These are phyloP conservation scores for Claviceps africana DNA, from an alignment of 2,329 filamentous ascomycete species.

Conservation along the genomic window DNA sequence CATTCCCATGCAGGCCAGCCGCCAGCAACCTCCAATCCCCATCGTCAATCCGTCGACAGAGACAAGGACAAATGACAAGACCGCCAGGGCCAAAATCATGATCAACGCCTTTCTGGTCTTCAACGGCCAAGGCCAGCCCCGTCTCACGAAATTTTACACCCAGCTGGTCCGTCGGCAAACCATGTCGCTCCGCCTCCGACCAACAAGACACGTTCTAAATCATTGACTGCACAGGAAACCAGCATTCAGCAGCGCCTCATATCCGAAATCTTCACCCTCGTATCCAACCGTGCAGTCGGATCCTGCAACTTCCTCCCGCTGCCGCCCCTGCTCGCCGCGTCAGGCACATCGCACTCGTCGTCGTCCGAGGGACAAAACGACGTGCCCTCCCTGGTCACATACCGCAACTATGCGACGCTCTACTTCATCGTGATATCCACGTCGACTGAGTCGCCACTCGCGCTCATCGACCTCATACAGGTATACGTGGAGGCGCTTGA, in stretches of 20 bases:
- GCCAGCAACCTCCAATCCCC: neutral
- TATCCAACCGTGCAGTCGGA: slow-evolving; percentile 78
- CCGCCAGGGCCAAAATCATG: slow-evolving; percentile 39
- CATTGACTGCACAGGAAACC: slow-evolving; percentile 56
- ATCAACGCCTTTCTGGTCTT: slow-evolving; percentile 98
- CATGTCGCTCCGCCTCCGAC: neutral
- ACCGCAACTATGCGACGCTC: slow-evolving; percentile 94
- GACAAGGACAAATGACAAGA: neutral
- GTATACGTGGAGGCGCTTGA: slow-evolving; percentile 96
- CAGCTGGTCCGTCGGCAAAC: slow-evolving; percentile 51
- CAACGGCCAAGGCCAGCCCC: slow-evolving; percentile 93
- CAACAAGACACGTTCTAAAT: neutral
- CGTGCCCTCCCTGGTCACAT: slow-evolving; percentile 87
- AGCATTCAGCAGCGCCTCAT: slow-evolving; percentile 94
- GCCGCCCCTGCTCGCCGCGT: slow-evolving; percentile 48
- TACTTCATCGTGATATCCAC: slow-evolving; percentile 98
- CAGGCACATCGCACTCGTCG: slow-evolving; percentile 43
- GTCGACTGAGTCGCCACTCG: slow-evolving; percentile 87
- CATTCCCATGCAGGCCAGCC: neutral
- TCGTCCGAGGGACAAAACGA: slow-evolving; percentile 65
- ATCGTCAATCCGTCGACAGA: neutral
- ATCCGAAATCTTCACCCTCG: slow-evolving; percentile 91
- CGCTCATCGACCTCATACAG: slow-evolving; percentile 90
- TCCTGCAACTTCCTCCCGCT: slow-evolving; percentile 94
- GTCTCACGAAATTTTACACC: slow-evolving; percentile 96